These are phyloP conservation scores for Mikania micrantha DNA, from an alignment of 129 eudicot genomes.

Conservation along the genomic window DNA sequence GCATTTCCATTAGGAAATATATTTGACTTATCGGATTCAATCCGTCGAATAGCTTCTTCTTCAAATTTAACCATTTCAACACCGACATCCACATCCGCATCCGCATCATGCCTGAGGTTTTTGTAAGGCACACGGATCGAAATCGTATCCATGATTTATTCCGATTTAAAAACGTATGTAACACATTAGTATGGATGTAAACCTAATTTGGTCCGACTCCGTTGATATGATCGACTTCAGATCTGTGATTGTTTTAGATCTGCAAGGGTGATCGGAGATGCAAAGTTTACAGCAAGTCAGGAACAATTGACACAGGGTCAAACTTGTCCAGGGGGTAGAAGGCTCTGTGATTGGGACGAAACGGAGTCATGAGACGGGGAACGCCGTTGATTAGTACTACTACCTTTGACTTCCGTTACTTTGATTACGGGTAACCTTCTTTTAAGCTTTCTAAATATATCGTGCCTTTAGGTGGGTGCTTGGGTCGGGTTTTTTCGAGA, in stretches of 20 bases:
- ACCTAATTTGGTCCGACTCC: neutral
- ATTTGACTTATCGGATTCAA: constrained; percentile 13
- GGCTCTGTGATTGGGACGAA: neutral
- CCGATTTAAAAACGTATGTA: neutral
- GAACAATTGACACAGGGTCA: neutral
- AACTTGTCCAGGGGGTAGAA: constrained; percentile 1
- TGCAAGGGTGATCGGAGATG: constrained; percentile 5
- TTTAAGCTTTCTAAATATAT: too few relatives aligned
- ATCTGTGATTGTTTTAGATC: neutral
- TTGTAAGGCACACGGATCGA: constrained; percentile 78
- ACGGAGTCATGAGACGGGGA: neutral
- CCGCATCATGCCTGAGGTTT: constrained; percentile 43
- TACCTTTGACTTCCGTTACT: neutral
- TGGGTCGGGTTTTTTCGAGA: too few relatives aligned
- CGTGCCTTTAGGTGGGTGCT: too few relatives aligned
- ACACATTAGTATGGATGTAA: neutral
- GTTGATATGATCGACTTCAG: neutral
- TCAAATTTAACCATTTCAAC: constrained; percentile 54
- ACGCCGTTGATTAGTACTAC: constrained; percentile 13
- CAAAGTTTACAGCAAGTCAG: constrained; percentile 9
- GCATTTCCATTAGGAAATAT: constrained; percentile 17
- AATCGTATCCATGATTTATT: constrained; percentile 45
- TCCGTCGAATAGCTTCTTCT: constrained; percentile 12
- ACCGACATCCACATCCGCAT: constrained; percentile 26
- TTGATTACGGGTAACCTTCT: too few relatives aligned